These are phyloP conservation scores for Penicillium canescens DNA, from an alignment of 495 filamentous ascomycete genomes.

Conservation along the genomic window DNA sequence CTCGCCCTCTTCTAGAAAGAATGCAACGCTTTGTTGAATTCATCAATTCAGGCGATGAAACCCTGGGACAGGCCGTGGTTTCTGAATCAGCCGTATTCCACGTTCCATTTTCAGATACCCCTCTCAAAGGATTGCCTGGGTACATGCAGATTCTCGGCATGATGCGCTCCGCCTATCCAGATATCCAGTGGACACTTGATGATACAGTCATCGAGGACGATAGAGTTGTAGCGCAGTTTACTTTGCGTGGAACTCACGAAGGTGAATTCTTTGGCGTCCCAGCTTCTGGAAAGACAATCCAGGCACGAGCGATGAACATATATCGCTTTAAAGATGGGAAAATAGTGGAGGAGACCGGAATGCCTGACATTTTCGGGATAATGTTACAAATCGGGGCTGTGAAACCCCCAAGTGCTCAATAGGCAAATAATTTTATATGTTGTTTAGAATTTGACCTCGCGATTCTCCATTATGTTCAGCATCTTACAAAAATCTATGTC, in stretches of 20 bases:
- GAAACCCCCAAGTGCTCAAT: not conserved
- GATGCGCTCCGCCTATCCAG: constrained; percentile 9
- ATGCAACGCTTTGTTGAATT: constrained; percentile 6
- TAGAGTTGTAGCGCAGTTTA: constrained; percentile 7
- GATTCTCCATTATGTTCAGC: too few species aligned
- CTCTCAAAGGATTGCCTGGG: constrained; percentile 6
- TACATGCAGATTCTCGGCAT: constrained; percentile 5
- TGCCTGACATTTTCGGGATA: constrained; percentile 5
- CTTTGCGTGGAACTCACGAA: constrained; percentile 10
- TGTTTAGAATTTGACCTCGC: too few species aligned
- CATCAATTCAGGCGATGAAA: constrained; percentile 10
- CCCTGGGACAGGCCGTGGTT: constrained; percentile 3
- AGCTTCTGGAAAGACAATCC: constrained; percentile 3
- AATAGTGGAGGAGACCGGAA: constrained; percentile 2
- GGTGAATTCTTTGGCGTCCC: constrained; percentile 7
- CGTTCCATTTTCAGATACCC: constrained; percentile 6
- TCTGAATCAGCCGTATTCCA: constrained; percentile 5
- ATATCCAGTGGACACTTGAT: constrained; percentile 9
- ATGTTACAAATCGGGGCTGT: constrained; percentile 4
- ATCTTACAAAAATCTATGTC: too few species aligned
- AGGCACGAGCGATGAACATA: constrained; percentile 4
- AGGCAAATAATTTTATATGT: not conserved
- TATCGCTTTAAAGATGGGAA: constrained; percentile 4
- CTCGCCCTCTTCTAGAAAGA: constrained; percentile 2
- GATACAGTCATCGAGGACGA: constrained; percentile 7